Percentiles rank a stretch among this genome's conserved stretches.
These are phyloP conservation scores for Ogataea pini DNA, from an alignment of 805 yeast species.

Conservation along the genomic window DNA sequence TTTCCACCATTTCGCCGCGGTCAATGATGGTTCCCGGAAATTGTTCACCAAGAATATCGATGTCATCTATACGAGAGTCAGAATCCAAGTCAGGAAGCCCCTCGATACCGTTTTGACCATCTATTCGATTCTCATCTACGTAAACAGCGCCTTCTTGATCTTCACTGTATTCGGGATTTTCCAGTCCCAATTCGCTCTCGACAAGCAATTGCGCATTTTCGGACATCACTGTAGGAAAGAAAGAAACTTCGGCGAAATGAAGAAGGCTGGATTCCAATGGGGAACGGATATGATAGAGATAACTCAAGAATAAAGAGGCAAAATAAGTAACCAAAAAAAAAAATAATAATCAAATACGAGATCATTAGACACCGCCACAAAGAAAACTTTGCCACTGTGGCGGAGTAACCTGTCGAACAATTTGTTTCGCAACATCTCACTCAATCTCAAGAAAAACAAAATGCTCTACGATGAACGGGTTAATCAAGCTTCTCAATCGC, in stretches of 20 bases:
- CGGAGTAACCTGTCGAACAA: not conserved
- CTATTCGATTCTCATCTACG: not conserved
- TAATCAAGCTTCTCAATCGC: no score
- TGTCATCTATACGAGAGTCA: constrained; percentile 20
- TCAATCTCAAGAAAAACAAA: not conserved
- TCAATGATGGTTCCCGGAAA: constrained; percentile 33
- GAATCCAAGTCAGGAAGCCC: constrained; percentile 1
- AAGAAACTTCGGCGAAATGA: no score
- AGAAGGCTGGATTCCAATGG: no score
- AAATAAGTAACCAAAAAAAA: not conserved
- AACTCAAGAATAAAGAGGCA: no score
- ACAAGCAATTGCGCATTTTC: not conserved
- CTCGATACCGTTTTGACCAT: not conserved
- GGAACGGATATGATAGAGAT: no score
- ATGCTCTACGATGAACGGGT: no score
- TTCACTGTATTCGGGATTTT: not conserved
- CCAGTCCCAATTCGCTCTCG: constrained; percentile 4
- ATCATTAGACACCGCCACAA: not conserved
- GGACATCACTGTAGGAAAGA: not conserved
- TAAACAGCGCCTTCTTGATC: not conserved
- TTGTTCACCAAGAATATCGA: constrained; percentile 24
- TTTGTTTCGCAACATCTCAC: not conserved
- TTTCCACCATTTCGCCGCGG: constrained; percentile 34
- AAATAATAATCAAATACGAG: not conserved
- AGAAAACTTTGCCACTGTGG: constrained; percentile 1